A percentile compares a stretch with the other conserved stretches of the same genome.
Evolutionary conservation across 345 rosid species (phyloP).

Genomic region (Lepidium sativum): DNA sequence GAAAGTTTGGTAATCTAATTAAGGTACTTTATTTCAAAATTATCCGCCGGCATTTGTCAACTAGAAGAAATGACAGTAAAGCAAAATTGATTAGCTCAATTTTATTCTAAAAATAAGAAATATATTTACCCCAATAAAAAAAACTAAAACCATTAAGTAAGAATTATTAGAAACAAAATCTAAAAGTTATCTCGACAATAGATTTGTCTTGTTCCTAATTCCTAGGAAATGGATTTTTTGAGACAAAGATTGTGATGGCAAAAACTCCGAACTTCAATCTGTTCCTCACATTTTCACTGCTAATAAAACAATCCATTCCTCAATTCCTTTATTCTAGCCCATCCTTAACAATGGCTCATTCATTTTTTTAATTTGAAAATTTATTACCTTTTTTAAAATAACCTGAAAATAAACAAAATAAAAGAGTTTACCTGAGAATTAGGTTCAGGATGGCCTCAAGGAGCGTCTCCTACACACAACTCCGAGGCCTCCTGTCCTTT

Average conservation of each 20-base stretch:
- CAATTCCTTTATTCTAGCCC: conserved; percentile 23
- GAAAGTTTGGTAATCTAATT: background rate
- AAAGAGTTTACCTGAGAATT: conserved; percentile 24
- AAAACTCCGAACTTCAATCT: conserved; percentile 26
- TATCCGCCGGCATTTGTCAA: background rate
- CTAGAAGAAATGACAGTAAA: conserved; percentile 4
- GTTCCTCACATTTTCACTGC: conserved; percentile 26
- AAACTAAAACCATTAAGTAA: background rate
- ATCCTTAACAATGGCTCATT: conserved; percentile 23
- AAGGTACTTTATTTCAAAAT: background rate
- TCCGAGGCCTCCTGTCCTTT: conserved; percentile 64
- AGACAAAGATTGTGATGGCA: conserved; percentile 19
- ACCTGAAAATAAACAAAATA: background rate
- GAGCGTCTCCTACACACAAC: conserved; percentile 31
- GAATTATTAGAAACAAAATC: conserved; percentile 18
- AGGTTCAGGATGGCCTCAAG: conserved; percentile 58
- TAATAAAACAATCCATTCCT: conserved; percentile 20
- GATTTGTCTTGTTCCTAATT: conserved; percentile 22
- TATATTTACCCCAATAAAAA: background rate
- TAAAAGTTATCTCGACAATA: conserved; percentile 13
- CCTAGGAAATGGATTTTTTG: background rate
- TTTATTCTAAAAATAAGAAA: conserved; percentile 5
- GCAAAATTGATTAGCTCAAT: background rate
- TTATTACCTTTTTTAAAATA: background rate
- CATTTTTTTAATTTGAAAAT: conserved; percentile 14